Conservation (phyloP, 2,329 filamentous ascomycete species). For the Aspergillus pseudotamarii region DNA sequence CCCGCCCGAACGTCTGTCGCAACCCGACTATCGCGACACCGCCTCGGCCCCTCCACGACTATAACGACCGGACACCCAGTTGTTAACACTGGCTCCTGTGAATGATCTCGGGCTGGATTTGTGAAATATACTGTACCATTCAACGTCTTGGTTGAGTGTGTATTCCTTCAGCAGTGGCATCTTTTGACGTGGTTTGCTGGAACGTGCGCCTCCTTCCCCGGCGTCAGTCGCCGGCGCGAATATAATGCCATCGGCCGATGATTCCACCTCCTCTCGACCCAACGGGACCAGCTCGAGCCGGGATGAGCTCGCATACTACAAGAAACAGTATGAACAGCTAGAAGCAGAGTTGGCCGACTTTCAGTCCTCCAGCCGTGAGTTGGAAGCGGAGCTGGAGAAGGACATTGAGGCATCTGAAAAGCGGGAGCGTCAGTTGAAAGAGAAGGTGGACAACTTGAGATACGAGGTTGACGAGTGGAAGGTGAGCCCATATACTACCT, state of each 20-base stretch:
- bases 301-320: constrained; percentile 91
- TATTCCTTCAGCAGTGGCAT: constrained; percentile 10
- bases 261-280: constrained; percentile 42
- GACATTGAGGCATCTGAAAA: constrained; percentile 96
- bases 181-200: constrained; percentile 22
- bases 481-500: constrained; percentile 55
- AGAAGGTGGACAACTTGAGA: constrained; percentile 79
- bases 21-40: constrained; percentile 37
- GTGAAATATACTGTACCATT: not conserved
- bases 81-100: constrained; percentile 15
- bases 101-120: constrained; percentile 14
- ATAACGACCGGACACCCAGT: constrained; percentile 20
- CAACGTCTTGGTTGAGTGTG: constrained; percentile 9
- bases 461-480: constrained; percentile 99
- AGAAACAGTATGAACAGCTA: constrained; percentile 89
- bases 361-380: constrained; percentile 87
- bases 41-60: constrained; percentile 35
- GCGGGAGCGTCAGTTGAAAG: constrained; percentile 79
- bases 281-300: constrained; percentile 52
- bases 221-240: constrained; percentile 23
- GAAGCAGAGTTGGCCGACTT: constrained; percentile 93
- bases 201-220: constrained; percentile 21
- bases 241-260: constrained; percentile 44
- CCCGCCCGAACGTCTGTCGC: constrained; percentile 14
- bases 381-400: constrained; percentile 92